Evolutionary conservation across 2,329 filamentous ascomycete genomes (phyloP), one percentile per base, ranked within the genome.

Genomic region (Lizonia empirigonia): DNA sequence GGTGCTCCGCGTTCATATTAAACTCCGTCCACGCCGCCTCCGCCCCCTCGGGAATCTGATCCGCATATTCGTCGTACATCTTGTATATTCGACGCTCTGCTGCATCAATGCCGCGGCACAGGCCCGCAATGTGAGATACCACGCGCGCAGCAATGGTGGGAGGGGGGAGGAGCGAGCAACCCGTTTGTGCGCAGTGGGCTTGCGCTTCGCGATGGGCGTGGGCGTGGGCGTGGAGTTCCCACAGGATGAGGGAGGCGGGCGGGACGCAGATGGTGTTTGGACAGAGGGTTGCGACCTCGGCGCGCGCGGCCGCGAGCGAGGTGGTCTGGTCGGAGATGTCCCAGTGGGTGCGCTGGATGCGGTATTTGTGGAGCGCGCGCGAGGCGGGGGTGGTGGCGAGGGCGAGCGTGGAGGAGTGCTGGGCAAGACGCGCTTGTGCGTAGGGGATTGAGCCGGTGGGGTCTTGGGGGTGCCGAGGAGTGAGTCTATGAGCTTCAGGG

Each of bases 221-320:
- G 16, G 55, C 50, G 2, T 59, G 26, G 13, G 18, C 45, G 3
- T 36, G 19, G 10, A 56, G 52, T 10, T 56, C 51, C 50, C 50
- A 58, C 7, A 60, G 18, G 12, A 61, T 56, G 7, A 37, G 4
- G n/a, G 55, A 56, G 7, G 36, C 44, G 1, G 33, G 42, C 12
- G 41, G 10, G 10, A 52, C 37, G 37, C 56, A 58, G 2, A 29
- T 10, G 1, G 20, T 35, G 10, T 48, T 18, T 6, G 49, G 49
- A 44, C 56, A 61, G 2, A 50, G 13, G 7, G 19, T 26, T 12
- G 38, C 40, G 5, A 46, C 10, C 7, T 45, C 33, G 22, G 27
- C 10, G 26, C 46, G 45, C 10, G 56, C 56, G 7, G 36, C 15
- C 8, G 45, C 26, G 4, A 58, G 55, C 41, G 6, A 16, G 26